These are phyloP conservation scores for Xylaria sp. DNA, from an alignment of 2,329 filamentous ascomycete species.

Conservation along the genomic window DNA sequence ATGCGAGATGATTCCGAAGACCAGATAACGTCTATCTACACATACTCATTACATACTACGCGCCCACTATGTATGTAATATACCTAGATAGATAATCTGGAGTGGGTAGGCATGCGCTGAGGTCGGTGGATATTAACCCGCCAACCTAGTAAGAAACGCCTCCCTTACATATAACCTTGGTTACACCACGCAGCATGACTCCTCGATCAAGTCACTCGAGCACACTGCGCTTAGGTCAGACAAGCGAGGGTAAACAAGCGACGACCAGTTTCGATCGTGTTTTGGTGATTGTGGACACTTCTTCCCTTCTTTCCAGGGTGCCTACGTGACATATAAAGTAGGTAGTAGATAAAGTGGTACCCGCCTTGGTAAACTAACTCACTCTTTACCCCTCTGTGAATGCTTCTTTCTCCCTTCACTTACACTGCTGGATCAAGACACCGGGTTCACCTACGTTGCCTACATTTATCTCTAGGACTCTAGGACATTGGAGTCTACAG, in stretches of 20 bases:
- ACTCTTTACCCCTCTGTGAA: not conserved
- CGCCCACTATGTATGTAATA: not conserved
- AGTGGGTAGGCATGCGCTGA: not conserved
- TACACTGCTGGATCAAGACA: constrained; percentile 6
- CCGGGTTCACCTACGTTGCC: not conserved
- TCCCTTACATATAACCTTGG: not conserved
- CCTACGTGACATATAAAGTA: not conserved
- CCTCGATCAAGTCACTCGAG: constrained; percentile 1
- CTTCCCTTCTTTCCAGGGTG: not conserved
- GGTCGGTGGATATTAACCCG: not conserved
- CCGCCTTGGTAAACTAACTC: not conserved
- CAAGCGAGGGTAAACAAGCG: not conserved
- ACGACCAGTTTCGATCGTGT: not conserved
- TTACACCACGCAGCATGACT: not conserved
- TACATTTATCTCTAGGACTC: not conserved
- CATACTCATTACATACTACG: not conserved
- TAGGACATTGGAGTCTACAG: not conserved
- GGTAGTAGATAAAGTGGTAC: not conserved
- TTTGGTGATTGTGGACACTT: not conserved
- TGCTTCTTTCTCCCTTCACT: not conserved
- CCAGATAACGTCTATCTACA: not conserved
- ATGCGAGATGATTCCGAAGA: not conserved
- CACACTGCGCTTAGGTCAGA: constrained; percentile 4
- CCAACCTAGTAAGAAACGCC: not conserved
- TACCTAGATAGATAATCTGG: not conserved